phyloP scores from a whole-genome alignment of 257 asterid species.

The Ajuga chamaepitys region DNA sequence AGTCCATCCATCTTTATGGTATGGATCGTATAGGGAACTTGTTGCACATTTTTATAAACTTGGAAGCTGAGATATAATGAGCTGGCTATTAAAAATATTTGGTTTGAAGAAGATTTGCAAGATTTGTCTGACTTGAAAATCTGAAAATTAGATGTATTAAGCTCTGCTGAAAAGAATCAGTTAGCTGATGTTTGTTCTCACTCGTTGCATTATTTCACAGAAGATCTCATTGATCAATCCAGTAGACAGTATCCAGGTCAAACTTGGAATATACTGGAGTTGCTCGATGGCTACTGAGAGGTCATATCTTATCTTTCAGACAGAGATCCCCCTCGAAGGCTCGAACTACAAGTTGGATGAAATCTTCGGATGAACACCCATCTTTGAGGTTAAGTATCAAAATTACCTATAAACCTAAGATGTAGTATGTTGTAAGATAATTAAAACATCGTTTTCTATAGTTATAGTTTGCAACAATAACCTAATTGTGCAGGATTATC shows the following conservation, averaged over 20 bases:
- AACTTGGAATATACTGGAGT: background rate
- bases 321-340: background rate
- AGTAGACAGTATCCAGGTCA: background rate
- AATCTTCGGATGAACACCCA: background rate
- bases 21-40: no score
- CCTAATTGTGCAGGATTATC: no score
- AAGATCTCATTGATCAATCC: background rate
- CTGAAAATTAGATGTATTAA: background rate
- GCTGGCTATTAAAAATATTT: background rate
- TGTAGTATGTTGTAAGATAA: background rate
- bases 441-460: background rate
- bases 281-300: background rate
- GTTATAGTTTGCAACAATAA: no score
- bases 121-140: background rate
- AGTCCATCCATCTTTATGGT: no score
- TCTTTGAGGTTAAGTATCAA: background rate
- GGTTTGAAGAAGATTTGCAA: background rate
- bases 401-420: background rate
- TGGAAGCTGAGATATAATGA: background rate
- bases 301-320: background rate
- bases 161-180: background rate
- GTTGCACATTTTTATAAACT: background rate
- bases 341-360: no score
- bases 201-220: background rate
- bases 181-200: background rate